Evolutionary conservation across 2,329 filamentous ascomycete genomes (phyloP), one percentile per base, ranked within the genome.

Genomic region (Botryotinia narcissicola): DNA sequence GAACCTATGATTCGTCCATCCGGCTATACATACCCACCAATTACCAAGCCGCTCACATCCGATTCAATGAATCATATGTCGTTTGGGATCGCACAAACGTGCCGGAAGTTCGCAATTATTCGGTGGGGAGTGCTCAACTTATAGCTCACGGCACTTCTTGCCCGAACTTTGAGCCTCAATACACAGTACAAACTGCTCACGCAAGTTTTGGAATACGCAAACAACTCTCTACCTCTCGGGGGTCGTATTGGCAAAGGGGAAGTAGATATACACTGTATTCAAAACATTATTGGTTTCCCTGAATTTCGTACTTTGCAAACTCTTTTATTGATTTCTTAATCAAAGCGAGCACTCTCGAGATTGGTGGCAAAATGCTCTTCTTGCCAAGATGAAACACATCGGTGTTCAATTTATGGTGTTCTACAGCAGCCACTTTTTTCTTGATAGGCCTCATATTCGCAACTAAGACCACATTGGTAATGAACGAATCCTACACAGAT

Each of bases 1-100:
- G 51, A 66, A 63, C 68, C 46, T 51, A 40, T 78, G 77, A 79
- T 79, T 79, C 75, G 77, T 60, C 66, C 70, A 37, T 60, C 59
- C 44, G 74, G 74, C 73, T 67, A 73, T 75, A 77, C 73, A 74
- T 75, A 75, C 64, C 74, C 74, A 73, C 72, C 54, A 40, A 70
- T 62, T 25, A 70, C 44, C 63, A 63, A 67, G 61, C 25, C 40
- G 40, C 61, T 68, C 71, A 68, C 60, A 63, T 71, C 42, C 62
- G 73, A 64, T 22, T 70, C 60, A 61, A 63, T 74, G 68, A 78
- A 78, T 76, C 76, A 77, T 37, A 66, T 51, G 48, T 51, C 18
- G 40, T 46, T 54, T 37, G 54, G 42, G 32, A 44, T 46, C 57
- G 46, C 73, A 72, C 61, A 61, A 42, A 54, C 66, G 20, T 37